Evolutionary conservation across 805 yeast genomes (phyloP), one percentile per base, ranked within the genome.

Genomic region (Cyberlindnera xylosilytica): DNA sequence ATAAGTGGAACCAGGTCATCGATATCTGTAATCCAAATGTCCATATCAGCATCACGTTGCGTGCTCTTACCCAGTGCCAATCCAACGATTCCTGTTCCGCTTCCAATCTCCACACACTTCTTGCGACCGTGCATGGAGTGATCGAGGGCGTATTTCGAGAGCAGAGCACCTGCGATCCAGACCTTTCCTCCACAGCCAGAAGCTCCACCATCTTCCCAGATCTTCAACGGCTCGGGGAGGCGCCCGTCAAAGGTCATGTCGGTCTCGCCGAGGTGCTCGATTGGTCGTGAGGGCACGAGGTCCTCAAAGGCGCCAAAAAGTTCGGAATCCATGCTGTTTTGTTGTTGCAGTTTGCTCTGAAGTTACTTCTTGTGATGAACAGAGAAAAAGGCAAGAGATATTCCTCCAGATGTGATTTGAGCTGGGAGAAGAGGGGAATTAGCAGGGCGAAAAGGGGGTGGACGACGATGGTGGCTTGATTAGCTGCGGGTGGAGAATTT

Each of bases 121-220:
- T 50, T 54, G 32, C 54, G 47, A 10, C 47, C 49, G 5, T 39
- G 20, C 1, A 50, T 28, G 5, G 50, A 50, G 16, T 45, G 46
- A 33, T 62, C 65, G 2, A 68, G 39, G 8, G 75, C 46, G 45
- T 75, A 78, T 30, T 72, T 62, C 12, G 79, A 67, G 16, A 78
- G 60, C 35, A 76, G 60, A 41, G 76, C 78, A 15, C 83, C 83
- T 9, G 83, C 81, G 2, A 78, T 67, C 83, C 83, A 78, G 4
- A 78, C 64, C 44, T 75, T 72, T 3, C 83, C 83, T n/a, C 83
- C 83, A 56, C 83, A 78, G 2, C 83, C 83, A 5, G 69, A 56
- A 1, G 69, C 75, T 7, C 83, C 83, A 30, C 81, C 82, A 51
- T 78, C 82, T 47, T 74, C 79, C 44, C 61, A 64, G 20, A 78